Percentiles rank a stretch among this genome's conserved stretches.
Evolutionary conservation across 2,329 filamentous ascomycete genomes (phyloP).

Genomic region (Monosporascus sp.): DNA sequence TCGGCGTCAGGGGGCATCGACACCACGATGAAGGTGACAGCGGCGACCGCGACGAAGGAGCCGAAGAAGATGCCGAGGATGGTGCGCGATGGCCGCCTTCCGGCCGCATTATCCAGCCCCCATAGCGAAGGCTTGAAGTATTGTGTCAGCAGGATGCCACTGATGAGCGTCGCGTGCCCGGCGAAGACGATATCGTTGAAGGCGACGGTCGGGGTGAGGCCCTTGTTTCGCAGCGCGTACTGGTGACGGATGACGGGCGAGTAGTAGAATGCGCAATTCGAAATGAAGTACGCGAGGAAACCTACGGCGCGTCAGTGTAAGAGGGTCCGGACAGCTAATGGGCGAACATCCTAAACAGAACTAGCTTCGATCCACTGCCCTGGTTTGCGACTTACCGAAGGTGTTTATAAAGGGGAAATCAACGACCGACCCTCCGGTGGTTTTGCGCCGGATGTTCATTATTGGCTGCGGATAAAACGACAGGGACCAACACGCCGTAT

Average conservation of each 20-base stretch:
- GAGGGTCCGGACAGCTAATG: neutral
- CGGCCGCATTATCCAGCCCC: constrained; percentile 62
- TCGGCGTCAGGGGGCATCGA: constrained; percentile 31
- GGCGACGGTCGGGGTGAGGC: constrained; percentile 75
- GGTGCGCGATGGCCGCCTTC: constrained; percentile 51
- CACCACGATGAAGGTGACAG: constrained; percentile 42
- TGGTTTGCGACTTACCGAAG: constrained; percentile 40
- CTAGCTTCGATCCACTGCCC: too few relatives aligned
- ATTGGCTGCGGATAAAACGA: constrained; percentile 92
- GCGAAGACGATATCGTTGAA: constrained; percentile 91
- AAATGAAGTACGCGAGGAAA: constrained; percentile 71
- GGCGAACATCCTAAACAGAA: neutral
- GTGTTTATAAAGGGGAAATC: constrained; percentile 80
- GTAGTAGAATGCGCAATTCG: constrained; percentile 71
- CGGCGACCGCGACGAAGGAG: constrained; percentile 51
- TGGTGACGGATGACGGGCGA: constrained; percentile 72
- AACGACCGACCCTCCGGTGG: constrained; percentile 78
- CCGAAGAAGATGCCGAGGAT: constrained; percentile 68
- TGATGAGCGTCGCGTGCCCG: constrained; percentile 71
- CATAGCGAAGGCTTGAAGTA: constrained; percentile 67
- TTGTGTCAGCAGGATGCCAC: constrained; percentile 70
- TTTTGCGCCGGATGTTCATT: constrained; percentile 70
- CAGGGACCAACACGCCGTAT: constrained; percentile 72
- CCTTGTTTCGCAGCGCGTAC: constrained; percentile 75
- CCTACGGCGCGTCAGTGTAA: constrained; percentile 35